Conservation (phyloP, 192 early-diverging fungal species). For the Rhizophagus sp. region DNA sequence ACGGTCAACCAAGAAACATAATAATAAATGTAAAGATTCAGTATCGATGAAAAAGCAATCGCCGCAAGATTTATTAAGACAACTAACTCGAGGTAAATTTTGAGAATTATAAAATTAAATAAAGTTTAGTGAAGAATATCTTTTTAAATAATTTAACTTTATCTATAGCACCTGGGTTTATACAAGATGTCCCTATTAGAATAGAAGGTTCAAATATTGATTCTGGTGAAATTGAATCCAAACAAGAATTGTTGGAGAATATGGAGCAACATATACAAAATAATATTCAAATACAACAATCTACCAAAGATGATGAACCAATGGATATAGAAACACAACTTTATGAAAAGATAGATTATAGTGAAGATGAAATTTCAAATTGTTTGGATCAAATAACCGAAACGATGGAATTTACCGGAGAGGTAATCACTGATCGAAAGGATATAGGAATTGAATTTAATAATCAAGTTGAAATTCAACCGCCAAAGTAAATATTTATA, state of each 20-base stretch:
- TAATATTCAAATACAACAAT: background rate
- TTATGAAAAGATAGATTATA: background rate
- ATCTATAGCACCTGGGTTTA: slow-evolving; percentile 10
- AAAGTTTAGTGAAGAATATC: background rate
- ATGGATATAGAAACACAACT: background rate
- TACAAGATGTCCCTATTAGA: background rate
- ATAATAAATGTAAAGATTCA: background rate
- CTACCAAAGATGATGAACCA: background rate
- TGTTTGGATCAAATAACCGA: background rate
- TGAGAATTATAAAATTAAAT: background rate
- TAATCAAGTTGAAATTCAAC: background rate
- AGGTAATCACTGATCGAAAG: background rate
- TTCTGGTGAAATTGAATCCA: background rate
- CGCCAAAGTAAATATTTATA: background rate
- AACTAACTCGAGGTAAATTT: slow-evolving; percentile 13
- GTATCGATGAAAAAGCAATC: background rate
- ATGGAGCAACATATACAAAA: background rate
- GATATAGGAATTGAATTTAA: background rate
- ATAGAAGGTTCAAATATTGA: background rate
- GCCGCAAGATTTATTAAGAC: slow-evolving; percentile 8
- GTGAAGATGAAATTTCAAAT: background rate
- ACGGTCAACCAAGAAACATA: background rate
- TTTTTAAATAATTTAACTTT: background rate
- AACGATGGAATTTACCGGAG: slow-evolving; percentile 4
- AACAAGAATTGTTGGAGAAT: background rate